Percentiles rank a stretch among this genome's conserved stretches.
phyloP scores from a whole-genome alignment of 2,329 filamentous ascomycete genomes.

The Zopfia rhizophila region DNA sequence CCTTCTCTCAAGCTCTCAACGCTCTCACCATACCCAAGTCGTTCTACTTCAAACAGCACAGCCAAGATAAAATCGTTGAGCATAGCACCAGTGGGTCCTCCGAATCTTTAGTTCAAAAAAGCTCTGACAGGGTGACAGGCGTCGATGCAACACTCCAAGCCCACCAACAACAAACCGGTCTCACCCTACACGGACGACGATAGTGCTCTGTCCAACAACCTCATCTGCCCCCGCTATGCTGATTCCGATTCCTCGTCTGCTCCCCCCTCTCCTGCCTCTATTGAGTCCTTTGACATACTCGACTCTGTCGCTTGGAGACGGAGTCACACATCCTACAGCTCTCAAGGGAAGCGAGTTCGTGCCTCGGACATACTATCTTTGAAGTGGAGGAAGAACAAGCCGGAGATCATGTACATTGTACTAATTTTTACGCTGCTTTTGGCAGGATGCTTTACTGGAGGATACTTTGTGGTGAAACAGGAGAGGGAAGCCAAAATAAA shows the following conservation, averaged over 20 bases:
- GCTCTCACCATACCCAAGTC: background rate
- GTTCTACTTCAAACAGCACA: background rate
- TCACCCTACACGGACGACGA: constrained; percentile 42
- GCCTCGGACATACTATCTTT: constrained; percentile 14
- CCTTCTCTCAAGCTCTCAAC: background rate
- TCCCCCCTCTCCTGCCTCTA: constrained; percentile 47
- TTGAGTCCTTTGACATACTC: constrained; percentile 47
- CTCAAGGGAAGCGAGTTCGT: constrained; percentile 2
- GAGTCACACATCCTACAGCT: constrained; percentile 33
- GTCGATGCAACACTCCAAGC: no score
- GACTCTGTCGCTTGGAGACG: constrained; percentile 45
- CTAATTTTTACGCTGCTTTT: constrained; percentile 34
- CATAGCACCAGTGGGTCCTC: constrained; percentile 12
- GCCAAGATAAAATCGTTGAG: background rate
- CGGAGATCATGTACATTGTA: constrained; percentile 27
- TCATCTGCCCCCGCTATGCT: constrained; percentile 45
- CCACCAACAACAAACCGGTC: constrained; percentile 35
- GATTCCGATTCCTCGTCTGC: constrained; percentile 42
- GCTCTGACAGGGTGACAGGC: no score
- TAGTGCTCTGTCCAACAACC: constrained; percentile 31
- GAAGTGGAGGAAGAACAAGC: constrained; percentile 33
- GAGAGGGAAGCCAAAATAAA: constrained; percentile 21
- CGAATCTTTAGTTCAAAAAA: no score
- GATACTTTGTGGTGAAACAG: constrained; percentile 30
- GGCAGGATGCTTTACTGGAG: constrained; percentile 31